Percentiles rank a stretch among this genome's conserved stretches.
These are phyloP conservation scores for Alternaria alternata DNA, from an alignment of 2,329 filamentous ascomycete species.

Conservation along the genomic window DNA sequence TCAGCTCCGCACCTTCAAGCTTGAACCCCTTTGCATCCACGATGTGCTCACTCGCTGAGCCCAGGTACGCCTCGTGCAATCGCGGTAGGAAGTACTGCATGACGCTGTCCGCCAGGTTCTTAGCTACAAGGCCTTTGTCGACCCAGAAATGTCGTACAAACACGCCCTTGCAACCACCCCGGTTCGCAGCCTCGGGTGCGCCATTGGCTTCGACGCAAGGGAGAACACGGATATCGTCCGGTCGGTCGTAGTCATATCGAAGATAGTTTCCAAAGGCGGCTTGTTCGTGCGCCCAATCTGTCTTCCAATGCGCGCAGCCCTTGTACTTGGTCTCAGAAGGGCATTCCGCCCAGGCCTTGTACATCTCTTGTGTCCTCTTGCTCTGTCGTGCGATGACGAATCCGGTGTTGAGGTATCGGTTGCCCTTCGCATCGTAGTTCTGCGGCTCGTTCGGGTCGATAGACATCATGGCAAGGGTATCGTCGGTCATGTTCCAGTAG, in stretches of 20 bases:
- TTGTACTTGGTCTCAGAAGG: constrained; percentile 46
- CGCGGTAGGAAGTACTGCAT: constrained; percentile 50
- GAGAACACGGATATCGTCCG: constrained; percentile 49
- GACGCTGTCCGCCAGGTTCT: constrained; percentile 44
- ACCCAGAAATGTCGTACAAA: constrained; percentile 53
- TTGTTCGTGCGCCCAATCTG: constrained; percentile 50
- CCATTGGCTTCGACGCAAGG: constrained; percentile 52
- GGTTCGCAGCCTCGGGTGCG: constrained; percentile 44
- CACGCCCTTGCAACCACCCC: constrained; percentile 48
- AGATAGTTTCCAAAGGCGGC: constrained; percentile 51
- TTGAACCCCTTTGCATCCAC: constrained; percentile 47
- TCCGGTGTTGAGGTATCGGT: constrained; percentile 55
- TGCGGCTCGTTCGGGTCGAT: constrained; percentile 54
- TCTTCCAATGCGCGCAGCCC: constrained; percentile 48
- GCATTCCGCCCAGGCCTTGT: constrained; percentile 50
- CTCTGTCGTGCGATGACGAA: constrained; percentile 56
- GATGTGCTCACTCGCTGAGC: constrained; percentile 39
- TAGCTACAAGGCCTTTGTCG: constrained; percentile 44
- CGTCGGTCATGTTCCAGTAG: constrained; percentile 57
- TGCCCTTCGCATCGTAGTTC: constrained; percentile 54
- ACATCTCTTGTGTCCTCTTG: constrained; percentile 49
- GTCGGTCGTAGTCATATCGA: constrained; percentile 49
- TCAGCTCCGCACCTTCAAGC: constrained; percentile 43
- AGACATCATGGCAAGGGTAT: constrained; percentile 58
- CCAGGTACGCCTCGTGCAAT: constrained; percentile 45